Base-by-base conservation (phyloP, 495 filamentous ascomycete genomes). In the Hypoxylon crocopeplum region DNA sequence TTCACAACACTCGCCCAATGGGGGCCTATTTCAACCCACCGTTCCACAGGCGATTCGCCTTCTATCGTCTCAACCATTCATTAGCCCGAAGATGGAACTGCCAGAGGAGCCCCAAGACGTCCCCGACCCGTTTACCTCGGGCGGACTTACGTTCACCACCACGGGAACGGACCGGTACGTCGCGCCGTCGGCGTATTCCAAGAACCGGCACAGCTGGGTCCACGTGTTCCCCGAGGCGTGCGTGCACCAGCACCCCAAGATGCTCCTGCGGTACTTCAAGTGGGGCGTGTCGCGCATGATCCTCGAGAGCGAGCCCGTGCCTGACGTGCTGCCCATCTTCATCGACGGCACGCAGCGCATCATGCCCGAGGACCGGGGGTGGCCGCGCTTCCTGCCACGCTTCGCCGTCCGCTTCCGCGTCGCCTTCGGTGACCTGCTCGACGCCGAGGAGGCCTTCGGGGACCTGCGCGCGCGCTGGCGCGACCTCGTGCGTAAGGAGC, bases 181-280 rank as follows among this genome's bases (percentile, higher is more conserved):
- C 3, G 73, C 86, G 1, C 87, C 87, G 6, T 79, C 86, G 2
- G 64, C 72, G 25, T 84, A 82, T 69, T 54, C 74, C 0, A 60
- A 41, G n/a, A 78, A 83, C 46, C 76, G 79, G 24, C 77, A 89
- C 72, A 79, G 81, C 32, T 97, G 93, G 94, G 76, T 98, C 2
- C 94, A 98, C 73, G 88, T 98, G 36, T 98, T 97, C 74, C 94
- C 94, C 29, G 94, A 98, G 72, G 94, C 92, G 11, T 88, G 87
- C 59, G 89, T 97, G 17, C 93, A 98, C 73, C 94, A 98, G 76
- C 85, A 92, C 50, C 84, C 88, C 2, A 71, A 79, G 24, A 85
- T 86, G 59, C 84, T 85, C 29, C 88, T 97, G 83, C 88, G 93
- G 8, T 98, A 98, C 76, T 97, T 97, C 83, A 96, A 94, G 72